Evolutionary conservation across 176 grass and related monocot genomes (phyloP).

Genomic region (Triticum turgidum): DNA sequence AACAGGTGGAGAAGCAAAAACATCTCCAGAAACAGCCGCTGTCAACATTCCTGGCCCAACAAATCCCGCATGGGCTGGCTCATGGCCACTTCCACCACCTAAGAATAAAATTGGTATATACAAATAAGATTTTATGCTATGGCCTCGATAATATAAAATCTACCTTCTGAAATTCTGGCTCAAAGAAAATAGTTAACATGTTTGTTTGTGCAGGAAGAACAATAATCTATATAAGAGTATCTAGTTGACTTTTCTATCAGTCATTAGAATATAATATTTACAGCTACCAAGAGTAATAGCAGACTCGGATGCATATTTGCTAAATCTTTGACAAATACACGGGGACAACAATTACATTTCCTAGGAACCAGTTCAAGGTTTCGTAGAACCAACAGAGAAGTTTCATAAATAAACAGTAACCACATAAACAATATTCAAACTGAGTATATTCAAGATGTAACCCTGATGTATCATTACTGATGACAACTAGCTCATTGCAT

Average conservation of each 20-base stretch:
- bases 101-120: conserved; percentile 23
- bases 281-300: conserved; percentile 4
- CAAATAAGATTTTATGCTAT: conserved; percentile 15
- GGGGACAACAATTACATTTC: neutral
- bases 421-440: neutral
- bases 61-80: conserved; percentile 96
- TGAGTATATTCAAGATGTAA: neutral
- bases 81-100: conserved; percentile 99
- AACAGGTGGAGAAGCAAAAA: conserved; percentile 89
- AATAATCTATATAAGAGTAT: neutral
- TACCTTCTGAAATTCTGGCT: neutral
- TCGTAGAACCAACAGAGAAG: neutral
- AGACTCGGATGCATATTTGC: conserved; percentile 1
- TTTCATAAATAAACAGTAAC: neutral
- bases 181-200: neutral
- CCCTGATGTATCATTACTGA: neutral
- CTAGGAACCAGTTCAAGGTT: neutral
- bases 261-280: neutral
- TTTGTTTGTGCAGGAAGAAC: neutral
- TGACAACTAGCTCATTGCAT: neutral
- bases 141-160: conserved; percentile 10
- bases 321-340: neutral
- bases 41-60: conserved; percentile 98
- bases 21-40: conserved; percentile 91
- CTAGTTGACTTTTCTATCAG: neutral